Evolutionary conservation across 352 stramenopile genomes (phyloP), one percentile per base, ranked within the genome.

Genomic region (Achlya hypogyna): DNA sequence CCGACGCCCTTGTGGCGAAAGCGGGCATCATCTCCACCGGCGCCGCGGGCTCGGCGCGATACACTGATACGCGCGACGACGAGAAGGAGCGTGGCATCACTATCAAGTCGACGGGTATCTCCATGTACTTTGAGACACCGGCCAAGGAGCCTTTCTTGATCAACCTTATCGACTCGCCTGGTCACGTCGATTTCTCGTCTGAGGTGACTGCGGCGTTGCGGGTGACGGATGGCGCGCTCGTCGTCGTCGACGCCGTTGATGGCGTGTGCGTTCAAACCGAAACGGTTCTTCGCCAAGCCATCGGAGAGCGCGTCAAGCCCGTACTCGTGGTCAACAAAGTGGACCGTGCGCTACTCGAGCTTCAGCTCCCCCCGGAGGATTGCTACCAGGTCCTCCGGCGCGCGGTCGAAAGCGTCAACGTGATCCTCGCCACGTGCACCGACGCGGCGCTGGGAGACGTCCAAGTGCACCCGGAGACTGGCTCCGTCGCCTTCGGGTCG

Each of bases 321-420:
- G 83, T 95, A 70, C 83, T 98, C 56, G 97, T 97, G 89, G 84
- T 97, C 25, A 97, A 98, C 84, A 98, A 98, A 78, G 85, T 97
- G 34, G 92, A 98, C 78, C 88, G 88, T 68, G 87, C 87, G 34
- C 77, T 97, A 53, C 76, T 97, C 25, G 89, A 97, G 78, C 78
- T 98, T 38, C 85, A 97, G 69, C 78, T 97, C 43, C 83, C 88
- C 63, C 84, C 89, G 34, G 90, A 97, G 78, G 92, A 97, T 69
- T 80, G 96, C 31, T 98, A 97, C 79, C 86, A 96, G 75, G 88
- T 86, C 45, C 96, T 98, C 69, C 83, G 81, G 65, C 79, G 87
- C 72, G 73, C 89, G 52, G 95, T 98, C 72, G 90, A 98, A 77
- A 92, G 78, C 45, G 88, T 97, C n/a, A 98, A 98, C 75, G 88